Conservation (phyloP, 306 rosid species). For the Hippophae tibetana region DNA sequence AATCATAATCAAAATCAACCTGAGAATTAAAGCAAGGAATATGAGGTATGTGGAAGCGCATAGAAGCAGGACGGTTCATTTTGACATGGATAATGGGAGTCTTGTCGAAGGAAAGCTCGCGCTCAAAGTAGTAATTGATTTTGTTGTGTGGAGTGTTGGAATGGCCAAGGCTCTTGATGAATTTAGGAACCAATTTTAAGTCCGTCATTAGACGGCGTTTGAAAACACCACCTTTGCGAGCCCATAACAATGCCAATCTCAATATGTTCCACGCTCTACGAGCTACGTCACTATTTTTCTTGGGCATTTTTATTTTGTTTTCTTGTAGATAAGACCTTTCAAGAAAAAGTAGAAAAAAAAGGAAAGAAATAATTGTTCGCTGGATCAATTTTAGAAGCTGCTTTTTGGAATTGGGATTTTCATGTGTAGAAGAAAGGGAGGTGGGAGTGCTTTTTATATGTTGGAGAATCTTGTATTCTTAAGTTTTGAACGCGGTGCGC, state of each 20-base stretch:
- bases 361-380: too few species aligned
- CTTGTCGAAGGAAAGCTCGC: slow-evolving; percentile 71
- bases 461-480: too few species aligned
- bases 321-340: neutral
- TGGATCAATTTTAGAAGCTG: too few species aligned
- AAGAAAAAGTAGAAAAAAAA: neutral
- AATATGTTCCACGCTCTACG: slow-evolving; percentile 57
- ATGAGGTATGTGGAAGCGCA: slow-evolving; percentile 53
- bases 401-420: too few species aligned
- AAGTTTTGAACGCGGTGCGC: too few species aligned
- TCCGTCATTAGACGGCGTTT: slow-evolving; percentile 49
- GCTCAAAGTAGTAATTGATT: slow-evolving; percentile 49
- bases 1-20: slow-evolving; percentile 52
- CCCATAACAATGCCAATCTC: slow-evolving; percentile 63
- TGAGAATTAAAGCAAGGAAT: slow-evolving; percentile 68
- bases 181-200: slow-evolving; percentile 49
- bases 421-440: neutral
- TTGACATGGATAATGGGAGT: slow-evolving; percentile 56
- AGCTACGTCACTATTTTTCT: slow-evolving; percentile 26
- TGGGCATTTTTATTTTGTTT: slow-evolving; percentile 27
- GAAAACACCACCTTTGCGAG: slow-evolving; percentile 65
- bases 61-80: slow-evolving; percentile 40
- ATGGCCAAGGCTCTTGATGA: slow-evolving; percentile 38
- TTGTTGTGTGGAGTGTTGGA: slow-evolving; percentile 1
- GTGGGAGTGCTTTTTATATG: neutral